These are phyloP conservation scores for Macrophomina phaseolina DNA, from an alignment of 2,329 filamentous ascomycete genomes.

Conservation along the genomic window DNA sequence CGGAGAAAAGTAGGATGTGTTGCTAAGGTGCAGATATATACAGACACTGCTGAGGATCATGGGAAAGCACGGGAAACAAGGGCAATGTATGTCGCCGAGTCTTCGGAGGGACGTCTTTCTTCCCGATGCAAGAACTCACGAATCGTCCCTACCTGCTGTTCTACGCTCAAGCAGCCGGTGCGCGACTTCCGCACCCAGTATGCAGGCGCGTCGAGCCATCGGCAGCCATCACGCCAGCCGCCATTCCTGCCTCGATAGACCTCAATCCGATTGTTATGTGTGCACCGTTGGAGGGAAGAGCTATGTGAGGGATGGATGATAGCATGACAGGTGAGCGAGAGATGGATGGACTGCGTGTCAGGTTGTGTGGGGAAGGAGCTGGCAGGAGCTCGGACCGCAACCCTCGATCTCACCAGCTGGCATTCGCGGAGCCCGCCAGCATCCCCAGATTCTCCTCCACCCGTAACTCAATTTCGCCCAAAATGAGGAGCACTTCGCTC, in stretches of 20 bases:
- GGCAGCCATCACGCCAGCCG: no score
- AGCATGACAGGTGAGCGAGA: conserved; percentile 7
- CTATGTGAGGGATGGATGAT: not conserved
- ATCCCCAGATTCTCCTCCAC: conserved; percentile 21
- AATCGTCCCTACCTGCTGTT: not conserved
- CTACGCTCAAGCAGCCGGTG: not conserved
- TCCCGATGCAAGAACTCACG: no score
- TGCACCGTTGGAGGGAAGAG: no score
- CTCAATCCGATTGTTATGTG: no score
- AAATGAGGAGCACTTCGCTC: conserved; percentile 26
- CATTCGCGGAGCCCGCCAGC: conserved; percentile 12
- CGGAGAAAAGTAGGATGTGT: not conserved
- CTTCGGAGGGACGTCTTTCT: no score
- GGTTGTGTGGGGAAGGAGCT: conserved; percentile 13
- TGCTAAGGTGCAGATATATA: not conserved
- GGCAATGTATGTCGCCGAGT: not conserved
- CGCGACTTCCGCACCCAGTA: not conserved
- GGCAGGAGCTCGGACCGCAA: conserved; percentile 15
- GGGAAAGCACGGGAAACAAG: not conserved
- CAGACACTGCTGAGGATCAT: not conserved
- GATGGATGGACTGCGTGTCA: not conserved
- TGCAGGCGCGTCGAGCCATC: no score
- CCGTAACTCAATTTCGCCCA: conserved; percentile 11
- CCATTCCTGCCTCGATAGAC: no score
- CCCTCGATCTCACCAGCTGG: conserved; percentile 22